Evolutionary conservation across 2,329 filamentous ascomycete species (phyloP).

Genomic region (Fusarium nematophilum): DNA sequence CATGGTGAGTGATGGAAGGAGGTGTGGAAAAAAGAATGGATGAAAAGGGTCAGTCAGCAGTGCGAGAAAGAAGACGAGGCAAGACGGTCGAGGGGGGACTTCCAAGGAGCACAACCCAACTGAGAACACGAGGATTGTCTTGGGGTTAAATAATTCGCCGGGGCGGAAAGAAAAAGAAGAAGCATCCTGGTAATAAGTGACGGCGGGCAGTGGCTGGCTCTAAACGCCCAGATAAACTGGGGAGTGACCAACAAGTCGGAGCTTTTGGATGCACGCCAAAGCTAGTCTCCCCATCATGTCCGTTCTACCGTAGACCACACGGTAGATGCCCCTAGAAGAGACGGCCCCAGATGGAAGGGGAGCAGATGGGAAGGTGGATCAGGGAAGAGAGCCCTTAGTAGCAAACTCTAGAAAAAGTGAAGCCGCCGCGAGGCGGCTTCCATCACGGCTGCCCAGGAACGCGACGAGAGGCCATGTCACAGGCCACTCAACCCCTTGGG

Average conservation of each 20-base stretch:
- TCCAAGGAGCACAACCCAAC: not conserved
- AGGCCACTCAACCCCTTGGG: not conserved
- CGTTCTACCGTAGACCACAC: conserved; percentile 14
- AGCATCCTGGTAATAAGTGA: conserved; percentile 22
- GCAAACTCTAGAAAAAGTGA: conserved; percentile 21
- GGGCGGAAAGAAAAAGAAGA: conserved; percentile 14
- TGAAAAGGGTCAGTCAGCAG: not conserved
- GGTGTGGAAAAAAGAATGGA: conserved; percentile 5
- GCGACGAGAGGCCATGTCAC: not conserved
- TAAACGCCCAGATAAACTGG: conserved; percentile 3
- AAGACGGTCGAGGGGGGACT: not conserved
- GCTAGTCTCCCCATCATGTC: conserved; percentile 19
- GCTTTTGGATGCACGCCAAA: conserved; percentile 16
- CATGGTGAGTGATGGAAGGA: conserved; percentile 25
- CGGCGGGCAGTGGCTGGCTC: conserved; percentile 19
- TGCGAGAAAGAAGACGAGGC: not conserved
- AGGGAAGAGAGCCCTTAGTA: conserved; percentile 14
- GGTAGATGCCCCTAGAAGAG: conserved; percentile 11
- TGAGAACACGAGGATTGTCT: conserved; percentile 9
- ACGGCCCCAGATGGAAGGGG: conserved; percentile 19
- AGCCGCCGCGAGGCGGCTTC: conserved; percentile 4
- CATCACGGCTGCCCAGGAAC: conserved; percentile 7
- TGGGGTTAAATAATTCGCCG: conserved; percentile 36
- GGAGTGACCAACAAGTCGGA: conserved; percentile 10
- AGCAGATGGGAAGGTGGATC: conserved; percentile 16